Percentiles rank a stretch among this genome's conserved stretches.
These are phyloP conservation scores for Cerioporus squamosus DNA, from an alignment of 1,284 basidiomycete species.

Conservation along the genomic window DNA sequence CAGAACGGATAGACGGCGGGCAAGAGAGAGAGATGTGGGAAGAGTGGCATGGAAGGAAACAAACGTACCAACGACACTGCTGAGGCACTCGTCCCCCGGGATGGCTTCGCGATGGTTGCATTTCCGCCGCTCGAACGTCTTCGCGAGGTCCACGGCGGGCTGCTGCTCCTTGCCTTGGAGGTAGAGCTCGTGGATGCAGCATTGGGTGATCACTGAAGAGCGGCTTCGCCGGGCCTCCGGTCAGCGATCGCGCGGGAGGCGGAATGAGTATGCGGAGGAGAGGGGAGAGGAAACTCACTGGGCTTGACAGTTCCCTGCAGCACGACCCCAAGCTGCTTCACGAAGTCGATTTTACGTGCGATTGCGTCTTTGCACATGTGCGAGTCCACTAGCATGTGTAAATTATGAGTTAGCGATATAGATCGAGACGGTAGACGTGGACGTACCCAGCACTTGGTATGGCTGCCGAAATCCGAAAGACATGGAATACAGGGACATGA, in stretches of 20 bases:
- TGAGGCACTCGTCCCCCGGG: slow-evolving; percentile 83
- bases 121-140: slow-evolving; percentile 89
- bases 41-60: background rate
- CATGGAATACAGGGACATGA: slow-evolving; percentile 87
- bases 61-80: slow-evolving; percentile 77
- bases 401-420: too few relatives aligned
- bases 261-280: slow-evolving; percentile 7
- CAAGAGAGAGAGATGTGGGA: too few relatives aligned
- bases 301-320: slow-evolving; percentile 88
- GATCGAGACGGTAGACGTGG: background rate
- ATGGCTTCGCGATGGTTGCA: slow-evolving; percentile 93
- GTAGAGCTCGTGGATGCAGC: slow-evolving; percentile 91
- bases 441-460: slow-evolving; percentile 85
- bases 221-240: slow-evolving; percentile 42
- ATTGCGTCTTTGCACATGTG: slow-evolving; percentile 78
- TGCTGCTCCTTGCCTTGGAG: slow-evolving; percentile 75
- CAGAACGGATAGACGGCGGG: too few relatives aligned
- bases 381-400: slow-evolving; percentile 69
- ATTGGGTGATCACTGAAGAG: slow-evolving; percentile 92
- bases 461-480: slow-evolving; percentile 90
- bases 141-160: slow-evolving; percentile 83
- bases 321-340: slow-evolving; percentile 73
- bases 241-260: slow-evolving; percentile 1
- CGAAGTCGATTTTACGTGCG: slow-evolving; percentile 73
- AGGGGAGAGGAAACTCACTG: slow-evolving; percentile 57